Evolutionary conservation across 164 flowering plant genomes (phyloP), one percentile per base, ranked within the genome.

Genomic region (Umbellularia californica): DNA sequence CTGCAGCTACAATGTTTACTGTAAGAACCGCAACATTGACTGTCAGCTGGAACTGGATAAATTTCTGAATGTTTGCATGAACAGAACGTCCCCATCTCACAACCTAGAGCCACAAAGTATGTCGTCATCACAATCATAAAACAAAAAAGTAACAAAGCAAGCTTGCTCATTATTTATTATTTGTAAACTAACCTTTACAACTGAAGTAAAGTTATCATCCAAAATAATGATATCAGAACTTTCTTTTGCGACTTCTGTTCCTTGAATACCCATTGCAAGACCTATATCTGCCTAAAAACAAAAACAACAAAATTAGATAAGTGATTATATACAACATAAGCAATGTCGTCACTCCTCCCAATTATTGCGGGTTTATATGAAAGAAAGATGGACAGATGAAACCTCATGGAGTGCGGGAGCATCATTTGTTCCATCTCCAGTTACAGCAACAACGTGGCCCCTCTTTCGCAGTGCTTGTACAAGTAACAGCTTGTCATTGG

Each of bases 341-440:
- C 20, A 55, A 55, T 55, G 60, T 17, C 60, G 5, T 55, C 20
- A 19, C 17, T 55, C 20, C 24, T 30, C 19, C 17, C 17, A 19
- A 17, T 19, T 19, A 55, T 55, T 55, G 60, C 6, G 12, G 60
- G 3, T 55, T 14, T 17, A 14, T 14, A 14, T 17, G 60, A 15
- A 55, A 19, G 20, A 35, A 35, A 35, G 47, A 35, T 35, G 47
- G 47, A 35, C 47, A 55, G 19, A 50, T 65, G 72, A 78, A 69
- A 95, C 99, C 97, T 93, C 98, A 76, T 92, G 93, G 66, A 95
- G 79, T 23, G 99, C 98, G 67, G 99, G 99, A 74, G 99, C 99
- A 84, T 96, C 99, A 81, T 96, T 96, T 52, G 99, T 92, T 3
- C 99, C 99, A 87, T 95, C 99, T 72, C 98, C 99, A 74, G 99